Percentiles rank a stretch among this genome's conserved stretches.
These are phyloP conservation scores for Saturnispora saitoi DNA, from an alignment of 805 yeast species.

Conservation along the genomic window DNA sequence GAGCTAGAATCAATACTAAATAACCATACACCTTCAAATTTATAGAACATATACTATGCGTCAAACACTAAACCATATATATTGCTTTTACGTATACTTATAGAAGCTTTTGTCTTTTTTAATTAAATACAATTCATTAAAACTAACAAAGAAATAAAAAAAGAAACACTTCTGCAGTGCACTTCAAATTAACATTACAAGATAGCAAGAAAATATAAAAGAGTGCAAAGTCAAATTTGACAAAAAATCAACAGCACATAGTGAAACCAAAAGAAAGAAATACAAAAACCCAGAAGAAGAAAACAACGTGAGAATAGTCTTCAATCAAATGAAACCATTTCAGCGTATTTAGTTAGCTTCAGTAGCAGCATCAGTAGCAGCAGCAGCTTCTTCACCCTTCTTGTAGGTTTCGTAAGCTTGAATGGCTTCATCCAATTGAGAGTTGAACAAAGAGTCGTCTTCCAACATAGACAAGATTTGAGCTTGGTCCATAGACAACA, in stretches of 20 bases:
- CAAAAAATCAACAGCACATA: conserved; percentile 1
- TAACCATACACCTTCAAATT: not conserved
- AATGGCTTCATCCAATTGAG: conserved; percentile 89
- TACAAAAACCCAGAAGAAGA: not conserved
- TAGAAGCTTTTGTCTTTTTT: too few relatives aligned
- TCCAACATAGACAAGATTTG: conserved; percentile 85
- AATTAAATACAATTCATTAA: not conserved
- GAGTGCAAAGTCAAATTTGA: conserved; percentile 2
- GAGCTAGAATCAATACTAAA: not conserved
- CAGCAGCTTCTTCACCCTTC: conserved; percentile 36
- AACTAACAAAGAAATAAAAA: not conserved
- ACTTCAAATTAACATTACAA: conserved; percentile 1
- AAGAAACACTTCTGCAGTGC: conserved; percentile 1
- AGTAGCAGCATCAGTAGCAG: conserved; percentile 17
- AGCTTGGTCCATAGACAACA: conserved; percentile 87
- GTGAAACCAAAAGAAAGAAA: conserved; percentile 5
- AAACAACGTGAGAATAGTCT: not conserved
- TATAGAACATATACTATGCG: not conserved
- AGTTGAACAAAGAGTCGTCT: conserved; percentile 81
- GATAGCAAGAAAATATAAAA: conserved; percentile 1
- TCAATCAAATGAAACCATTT: conserved; percentile 5
- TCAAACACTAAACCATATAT: not conserved
- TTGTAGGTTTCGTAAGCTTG: conserved; percentile 90
- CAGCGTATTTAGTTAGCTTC: conserved; percentile 7
- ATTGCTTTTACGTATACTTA: too few relatives aligned